Base-by-base conservation (phyloP, 805 yeast species). In the Metschnikowia shivogae region DNA sequence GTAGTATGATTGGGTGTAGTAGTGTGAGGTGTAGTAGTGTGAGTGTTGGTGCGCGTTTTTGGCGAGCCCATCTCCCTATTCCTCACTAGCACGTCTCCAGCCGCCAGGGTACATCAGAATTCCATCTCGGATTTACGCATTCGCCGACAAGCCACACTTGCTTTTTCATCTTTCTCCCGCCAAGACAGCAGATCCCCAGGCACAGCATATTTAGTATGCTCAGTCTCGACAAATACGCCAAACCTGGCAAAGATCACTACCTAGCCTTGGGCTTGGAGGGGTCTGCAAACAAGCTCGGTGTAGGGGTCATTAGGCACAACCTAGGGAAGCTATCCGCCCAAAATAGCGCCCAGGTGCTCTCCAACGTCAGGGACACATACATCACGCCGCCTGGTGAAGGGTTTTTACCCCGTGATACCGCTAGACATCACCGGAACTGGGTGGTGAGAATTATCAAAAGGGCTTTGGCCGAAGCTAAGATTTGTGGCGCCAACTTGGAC, bases 341-440 rank as follows among this genome's bases (percentile, higher is more conserved):
- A 1, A 86, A 87, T 56, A 68, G 81, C 32, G 95, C 96, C 0
- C 78, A 76, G 47, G 86, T 93, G 1, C 71, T 93, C 29, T 71
- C 96, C n/a, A 93, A 93, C 64, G 81, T 93, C 33, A 77, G 99
- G 72, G 96, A 93, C 63, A 93, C 99, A 0, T 93, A 92, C 60
- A 74, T 86, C 28, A 85, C 98, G 1, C 99, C 99, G 7, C 96
- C 98, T 1, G 99, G 99, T 1, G 97, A 93, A 66, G 99, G 99
- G 1, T 93, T 93, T 57, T 66, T 93, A 36, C 99, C 99, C 1
- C 68, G 98, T 48, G 99, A 93, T 59, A 89, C 97, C 0, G 98
- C 99, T 4, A 74, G 96, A 54, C 99, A 93, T 62, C 99, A 93
- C 63, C 68, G 97, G 35, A 88, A 89, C 64, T 92, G 97, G 97